Evolutionary conservation across 208 protist genomes (phyloP), one percentile per base, ranked within the genome.

Genomic region (Trypanosoma caninum): DNA sequence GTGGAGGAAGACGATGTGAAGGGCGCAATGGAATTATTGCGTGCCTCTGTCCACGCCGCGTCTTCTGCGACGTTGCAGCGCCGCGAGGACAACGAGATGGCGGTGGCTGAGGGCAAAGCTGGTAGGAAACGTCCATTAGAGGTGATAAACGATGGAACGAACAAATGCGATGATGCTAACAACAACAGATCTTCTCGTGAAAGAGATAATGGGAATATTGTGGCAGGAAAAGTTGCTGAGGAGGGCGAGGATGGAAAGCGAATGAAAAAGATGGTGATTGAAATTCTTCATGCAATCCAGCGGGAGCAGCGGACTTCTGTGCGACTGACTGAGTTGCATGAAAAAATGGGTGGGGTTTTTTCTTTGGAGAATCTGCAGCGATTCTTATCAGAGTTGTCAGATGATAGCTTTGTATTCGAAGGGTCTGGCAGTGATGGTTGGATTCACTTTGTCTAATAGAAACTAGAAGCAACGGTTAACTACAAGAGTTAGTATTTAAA

Each of bases 1-100:
- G 89, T 97, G 27, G 80, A 87, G 41, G 76, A 93, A 40, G 65
- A 71, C 8, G 97, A 98, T 69, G 90, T 97, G 10, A 74, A 81
- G 23, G 82, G 71, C 4, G 97, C 94, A 0, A 93, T 94, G 81
- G 69, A 74, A 59, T 72, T 96, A 27, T 63, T 96, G 27, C 73
- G 87, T 0, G 65, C 82, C 2, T 90, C 83, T 11, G 90, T 96
- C 25, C 79, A 96, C 67, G 90, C 87, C 25, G 81, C 87, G 10
- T 72, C 76, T 13, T 73, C 80, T 18, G 90, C 90, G 9, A 78
- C 74, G 14, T 33, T 84, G 67, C 81, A 86, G 66, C 84, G 87
- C 14, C 47, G 52, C 8, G 74, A 80, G 11, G 89, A 95, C 69
- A 87, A 95, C 44, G 41, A 59, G 2, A 45, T 48, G 20, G 61